phyloP scores from a whole-genome alignment of 106 monocot genomes.

The Gastrodia elata region DNA sequence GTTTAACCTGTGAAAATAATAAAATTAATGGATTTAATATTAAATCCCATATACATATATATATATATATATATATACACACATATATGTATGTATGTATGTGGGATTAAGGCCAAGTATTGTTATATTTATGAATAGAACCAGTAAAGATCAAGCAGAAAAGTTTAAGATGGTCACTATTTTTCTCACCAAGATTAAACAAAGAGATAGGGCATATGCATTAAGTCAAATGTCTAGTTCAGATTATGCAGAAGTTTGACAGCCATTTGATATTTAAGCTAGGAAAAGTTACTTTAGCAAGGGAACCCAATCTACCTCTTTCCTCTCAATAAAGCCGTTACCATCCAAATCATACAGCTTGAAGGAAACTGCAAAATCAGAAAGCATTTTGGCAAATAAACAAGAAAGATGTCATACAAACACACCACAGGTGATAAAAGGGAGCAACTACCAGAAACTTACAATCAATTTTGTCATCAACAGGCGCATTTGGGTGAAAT shows the following conservation, averaged over 20 bases:
- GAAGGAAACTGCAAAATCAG: constrained; percentile 67
- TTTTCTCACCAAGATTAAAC: background rate
- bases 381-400: background rate
- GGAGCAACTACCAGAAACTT: constrained; percentile 21
- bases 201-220: background rate
- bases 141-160: background rate
- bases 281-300: background rate
- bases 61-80: no score
- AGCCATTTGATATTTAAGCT: background rate
- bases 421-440: background rate
- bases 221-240: background rate
- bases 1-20: constrained; percentile 60
- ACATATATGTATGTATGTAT: no score
- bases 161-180: background rate
- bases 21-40: no score
- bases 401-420: background rate
- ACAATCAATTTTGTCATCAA: constrained; percentile 91
- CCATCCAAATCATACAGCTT: constrained; percentile 79
- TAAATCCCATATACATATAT: no score
- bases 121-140: background rate
- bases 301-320: constrained; percentile 42
- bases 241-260: background rate
- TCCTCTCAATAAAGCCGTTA: constrained; percentile 74
- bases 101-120: background rate
- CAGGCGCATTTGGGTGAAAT: constrained; percentile 77